Percentiles rank a stretch among this genome's conserved stretches.
Evolutionary conservation across 2,329 filamentous ascomycete species (phyloP).

Genomic region (Xylaria sp.): DNA sequence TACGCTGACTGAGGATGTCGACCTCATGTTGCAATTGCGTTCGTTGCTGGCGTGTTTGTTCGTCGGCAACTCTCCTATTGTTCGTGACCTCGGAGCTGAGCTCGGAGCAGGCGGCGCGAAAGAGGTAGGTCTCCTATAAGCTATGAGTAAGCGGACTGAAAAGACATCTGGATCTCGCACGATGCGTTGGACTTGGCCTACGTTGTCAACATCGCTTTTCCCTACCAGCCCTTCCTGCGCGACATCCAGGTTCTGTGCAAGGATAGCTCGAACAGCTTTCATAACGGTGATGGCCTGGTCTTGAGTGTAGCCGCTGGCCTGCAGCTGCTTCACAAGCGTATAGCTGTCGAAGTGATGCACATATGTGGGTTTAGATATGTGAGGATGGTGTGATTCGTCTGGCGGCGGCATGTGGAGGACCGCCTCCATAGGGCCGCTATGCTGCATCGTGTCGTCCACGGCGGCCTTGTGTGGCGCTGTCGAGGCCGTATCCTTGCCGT

Average conservation of each 20-base stretch:
- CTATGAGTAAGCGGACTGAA: slow-evolving; percentile 8
- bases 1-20: slow-evolving; percentile 87
- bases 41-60: slow-evolving; percentile 83
- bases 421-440: slow-evolving; percentile 61
- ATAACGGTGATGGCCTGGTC: slow-evolving; percentile 85
- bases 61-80: slow-evolving; percentile 78
- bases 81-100: slow-evolving; percentile 87
- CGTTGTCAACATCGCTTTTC: slow-evolving; percentile 93
- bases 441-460: slow-evolving; percentile 53
- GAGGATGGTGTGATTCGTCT: slow-evolving; percentile 56
- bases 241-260: slow-evolving; percentile 82
- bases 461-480: slow-evolving; percentile 48
- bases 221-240: slow-evolving; percentile 84
- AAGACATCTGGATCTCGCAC: not conserved
- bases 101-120: slow-evolving; percentile 92
- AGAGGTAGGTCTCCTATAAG: slow-evolving; percentile 82
- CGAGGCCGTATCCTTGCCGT: slow-evolving; percentile 29
- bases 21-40: slow-evolving; percentile 91
- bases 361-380: slow-evolving; percentile 79
- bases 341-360: slow-evolving; percentile 98
- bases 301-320: slow-evolving; percentile 74
- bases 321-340: slow-evolving; percentile 83
- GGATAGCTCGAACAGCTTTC: slow-evolving; percentile 85
- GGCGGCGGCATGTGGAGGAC: slow-evolving; percentile 56
- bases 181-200: slow-evolving; percentile 33